phyloP scores from a whole-genome alignment of 176 grass and related monocot genomes.

The Lolium rigidum region DNA sequence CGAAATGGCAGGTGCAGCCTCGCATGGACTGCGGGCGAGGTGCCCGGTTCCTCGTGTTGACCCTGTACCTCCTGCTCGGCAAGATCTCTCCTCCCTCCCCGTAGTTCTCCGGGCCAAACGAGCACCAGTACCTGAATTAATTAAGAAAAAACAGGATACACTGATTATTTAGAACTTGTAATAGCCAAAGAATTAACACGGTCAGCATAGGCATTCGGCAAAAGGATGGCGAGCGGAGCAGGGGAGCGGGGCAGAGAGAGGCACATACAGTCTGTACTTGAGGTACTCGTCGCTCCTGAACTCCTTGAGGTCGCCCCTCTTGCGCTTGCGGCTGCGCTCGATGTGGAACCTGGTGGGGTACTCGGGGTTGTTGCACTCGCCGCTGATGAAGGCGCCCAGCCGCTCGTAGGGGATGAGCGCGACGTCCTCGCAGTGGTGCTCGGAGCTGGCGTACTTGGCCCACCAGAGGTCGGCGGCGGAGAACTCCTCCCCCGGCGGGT shows the following conservation, averaged over 20 bases:
- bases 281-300: conserved; percentile 77
- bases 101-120: conserved; percentile 95
- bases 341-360: conserved; percentile 87
- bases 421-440: conserved; percentile 77
- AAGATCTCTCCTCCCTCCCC: conserved; percentile 82
- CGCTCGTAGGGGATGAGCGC: conserved; percentile 78
- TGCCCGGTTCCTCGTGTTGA: conserved; percentile 83
- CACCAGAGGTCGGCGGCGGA: conserved; percentile 75
- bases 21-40: conserved; percentile 91
- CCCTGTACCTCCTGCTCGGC: conserved; percentile 82
- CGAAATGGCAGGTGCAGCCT: conserved; percentile 86
- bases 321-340: conserved; percentile 80
- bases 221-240: not conserved
- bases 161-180: not conserved
- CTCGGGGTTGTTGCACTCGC: conserved; percentile 76
- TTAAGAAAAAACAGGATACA: not conserved
- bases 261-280: conserved; percentile 71
- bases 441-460: conserved; percentile 65
- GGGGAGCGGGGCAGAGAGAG: not conserved
- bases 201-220: not conserved
- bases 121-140: conserved; percentile 86
- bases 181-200: conserved; percentile 13
- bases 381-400: conserved; percentile 80
- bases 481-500: conserved; percentile 80
- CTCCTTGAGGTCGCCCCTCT: conserved; percentile 66